Percentiles rank a stretch among this genome's conserved stretches.
Conservation (phyloP, 1,284 basidiomycete genomes). For the Exobasidium cylindrosporum region DNA sequence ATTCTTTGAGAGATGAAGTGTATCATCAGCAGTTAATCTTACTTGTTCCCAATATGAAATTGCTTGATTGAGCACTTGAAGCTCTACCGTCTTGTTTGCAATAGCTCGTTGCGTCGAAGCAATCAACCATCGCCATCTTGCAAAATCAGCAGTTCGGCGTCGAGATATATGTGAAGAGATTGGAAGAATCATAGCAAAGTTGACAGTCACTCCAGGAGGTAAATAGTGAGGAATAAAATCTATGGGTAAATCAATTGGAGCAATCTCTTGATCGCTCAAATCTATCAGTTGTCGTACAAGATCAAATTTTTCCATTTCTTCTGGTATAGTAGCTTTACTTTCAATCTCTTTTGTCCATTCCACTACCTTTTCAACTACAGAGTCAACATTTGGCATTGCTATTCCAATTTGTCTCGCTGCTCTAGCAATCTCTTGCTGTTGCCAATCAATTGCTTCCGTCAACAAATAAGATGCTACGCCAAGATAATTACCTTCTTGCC, state of each 20-base stretch:
- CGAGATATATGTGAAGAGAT: constrained; percentile 25
- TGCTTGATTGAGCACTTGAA: constrained; percentile 20
- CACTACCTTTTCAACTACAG: background rate
- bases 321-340: background rate
- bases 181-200: constrained; percentile 28
- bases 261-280: background rate
- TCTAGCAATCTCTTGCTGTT: constrained; percentile 11
- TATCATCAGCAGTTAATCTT: background rate
- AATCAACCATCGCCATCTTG: constrained; percentile 17
- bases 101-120: constrained; percentile 20
- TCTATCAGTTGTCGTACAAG: background rate
- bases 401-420: constrained; percentile 1
- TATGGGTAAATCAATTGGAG: constrained; percentile 1
- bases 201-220: constrained; percentile 32
- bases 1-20: background rate
- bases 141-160: constrained; percentile 14
- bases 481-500: constrained; percentile 25
- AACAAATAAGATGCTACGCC: constrained; percentile 19
- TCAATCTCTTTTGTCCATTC: background rate
- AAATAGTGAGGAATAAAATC: constrained; percentile 32
- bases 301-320: background rate
- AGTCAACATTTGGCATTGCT: background rate
- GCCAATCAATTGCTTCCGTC: constrained; percentile 16
- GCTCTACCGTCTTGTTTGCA: constrained; percentile 25
- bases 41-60: background rate